phyloP scores from a whole-genome alignment of 495 filamentous ascomycete species.

The Aspergillus avenaceus region DNA sequence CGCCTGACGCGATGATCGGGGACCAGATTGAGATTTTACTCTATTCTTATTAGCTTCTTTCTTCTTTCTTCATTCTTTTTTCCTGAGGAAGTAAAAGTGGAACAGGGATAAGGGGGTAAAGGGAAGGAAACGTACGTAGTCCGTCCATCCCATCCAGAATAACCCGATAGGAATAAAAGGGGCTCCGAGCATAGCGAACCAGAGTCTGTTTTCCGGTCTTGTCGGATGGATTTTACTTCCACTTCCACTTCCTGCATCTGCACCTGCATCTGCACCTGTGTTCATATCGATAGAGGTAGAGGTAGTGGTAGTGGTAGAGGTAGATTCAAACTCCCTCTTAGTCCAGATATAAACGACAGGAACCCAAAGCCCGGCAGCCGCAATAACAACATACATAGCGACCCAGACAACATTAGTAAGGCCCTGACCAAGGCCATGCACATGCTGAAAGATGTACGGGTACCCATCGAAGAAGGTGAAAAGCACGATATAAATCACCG shows the following conservation, averaged over 20 bases:
- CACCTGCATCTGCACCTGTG: background rate
- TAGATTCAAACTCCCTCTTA: constrained; percentile 37
- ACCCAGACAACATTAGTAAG: constrained; percentile 56
- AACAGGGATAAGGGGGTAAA: constrained; percentile 8
- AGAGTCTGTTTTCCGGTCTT: constrained; percentile 13
- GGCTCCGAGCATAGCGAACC: constrained; percentile 53
- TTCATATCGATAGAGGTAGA: background rate
- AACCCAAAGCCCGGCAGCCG: constrained; percentile 39
- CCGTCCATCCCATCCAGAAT: constrained; percentile 63
- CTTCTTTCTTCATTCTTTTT: too few species aligned
- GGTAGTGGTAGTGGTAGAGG: background rate
- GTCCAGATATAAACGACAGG: constrained; percentile 54
- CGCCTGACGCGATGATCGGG: constrained; percentile 40
- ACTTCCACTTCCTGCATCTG: background rate
- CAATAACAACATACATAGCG: constrained; percentile 54
- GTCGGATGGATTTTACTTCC: constrained; percentile 1
- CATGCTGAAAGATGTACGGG: constrained; percentile 57
- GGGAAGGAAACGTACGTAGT: constrained; percentile 24
- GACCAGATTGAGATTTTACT: constrained; percentile 51
- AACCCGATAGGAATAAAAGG: constrained; percentile 50
- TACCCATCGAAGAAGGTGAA: constrained; percentile 68
- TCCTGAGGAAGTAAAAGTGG: background rate
- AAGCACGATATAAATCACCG: constrained; percentile 60
- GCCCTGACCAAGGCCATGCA: constrained; percentile 50
- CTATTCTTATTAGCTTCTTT: background rate